Conservation (phyloP, 179 eudicot species). For the Pouteria campechiana region DNA sequence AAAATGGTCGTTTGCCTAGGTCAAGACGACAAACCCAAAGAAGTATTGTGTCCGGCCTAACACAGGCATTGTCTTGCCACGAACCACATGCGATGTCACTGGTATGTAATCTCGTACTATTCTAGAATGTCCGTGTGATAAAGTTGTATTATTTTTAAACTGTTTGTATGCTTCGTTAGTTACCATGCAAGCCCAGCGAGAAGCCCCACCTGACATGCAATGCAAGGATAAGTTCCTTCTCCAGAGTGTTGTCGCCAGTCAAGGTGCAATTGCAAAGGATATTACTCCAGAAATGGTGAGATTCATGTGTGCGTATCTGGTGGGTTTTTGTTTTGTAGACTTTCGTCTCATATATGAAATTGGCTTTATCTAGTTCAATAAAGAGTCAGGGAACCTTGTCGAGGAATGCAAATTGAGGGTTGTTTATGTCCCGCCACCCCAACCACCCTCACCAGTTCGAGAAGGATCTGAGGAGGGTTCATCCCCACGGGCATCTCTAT, state of each 20-base stretch:
- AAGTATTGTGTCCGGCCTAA: constrained; percentile 64
- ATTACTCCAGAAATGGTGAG: constrained; percentile 52
- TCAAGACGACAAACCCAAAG: constrained; percentile 63
- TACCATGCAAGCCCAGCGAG: constrained; percentile 65
- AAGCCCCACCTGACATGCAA: constrained; percentile 48
- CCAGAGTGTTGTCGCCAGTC: constrained; percentile 35
- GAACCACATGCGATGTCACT: constrained; percentile 37
- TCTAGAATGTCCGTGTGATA: neutral
- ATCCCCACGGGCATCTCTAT: constrained; percentile 42
- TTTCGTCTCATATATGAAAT: too few species aligned
- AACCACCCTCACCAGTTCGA: constrained; percentile 35
- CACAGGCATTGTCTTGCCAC: constrained; percentile 48
- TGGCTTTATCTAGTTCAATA: constrained; percentile 33
- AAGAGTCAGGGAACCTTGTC: constrained; percentile 48
- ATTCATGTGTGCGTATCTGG: too few species aligned
- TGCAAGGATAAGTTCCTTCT: constrained; percentile 61
- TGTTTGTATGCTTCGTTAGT: constrained; percentile 16
- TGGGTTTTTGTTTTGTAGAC: too few species aligned
- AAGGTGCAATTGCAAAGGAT: constrained; percentile 38
- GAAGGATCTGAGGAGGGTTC: constrained; percentile 64
- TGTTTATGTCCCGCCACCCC: constrained; percentile 38
- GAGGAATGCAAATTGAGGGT: constrained; percentile 71
- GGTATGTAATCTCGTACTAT: constrained; percentile 13
- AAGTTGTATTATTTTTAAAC: neutral
- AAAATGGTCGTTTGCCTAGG: constrained; percentile 15